These are phyloP conservation scores for Eimeria sp. DNA, from an alignment of 169 alveolate species.

Conservation along the genomic window DNA sequence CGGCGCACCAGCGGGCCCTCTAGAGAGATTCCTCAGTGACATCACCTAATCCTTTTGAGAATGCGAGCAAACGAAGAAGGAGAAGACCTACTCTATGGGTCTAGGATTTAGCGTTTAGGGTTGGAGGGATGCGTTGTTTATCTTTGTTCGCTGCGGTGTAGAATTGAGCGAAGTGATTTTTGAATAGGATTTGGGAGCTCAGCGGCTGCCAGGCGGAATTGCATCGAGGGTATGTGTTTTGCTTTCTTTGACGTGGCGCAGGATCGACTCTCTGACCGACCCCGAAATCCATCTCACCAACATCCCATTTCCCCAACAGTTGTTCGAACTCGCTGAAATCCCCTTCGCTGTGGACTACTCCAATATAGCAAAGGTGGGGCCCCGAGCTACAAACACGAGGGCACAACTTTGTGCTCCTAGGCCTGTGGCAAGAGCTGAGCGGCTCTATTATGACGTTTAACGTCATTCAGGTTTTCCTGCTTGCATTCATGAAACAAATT, in stretches of 20 bases:
- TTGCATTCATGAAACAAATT: neutral
- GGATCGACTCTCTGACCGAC: conserved; percentile 88
- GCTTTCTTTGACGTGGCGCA: neutral
- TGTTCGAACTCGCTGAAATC: conserved; percentile 89
- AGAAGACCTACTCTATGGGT: neutral
- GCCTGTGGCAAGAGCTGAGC: neutral
- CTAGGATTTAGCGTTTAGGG: neutral
- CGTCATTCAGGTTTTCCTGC: neutral
- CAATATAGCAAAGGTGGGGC: conserved; percentile 85
- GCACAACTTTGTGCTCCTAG: neutral
- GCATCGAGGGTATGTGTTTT: neutral
- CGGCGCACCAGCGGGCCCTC: neutral
- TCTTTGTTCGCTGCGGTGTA: neutral
- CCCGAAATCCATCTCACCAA: conserved; percentile 90
- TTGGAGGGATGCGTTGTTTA: neutral
- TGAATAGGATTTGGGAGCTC: neutral
- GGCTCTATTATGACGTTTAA: neutral
- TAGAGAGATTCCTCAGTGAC: neutral
- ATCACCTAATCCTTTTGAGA: neutral
- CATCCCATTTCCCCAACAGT: conserved; percentile 90
- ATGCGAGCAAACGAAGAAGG: neutral
- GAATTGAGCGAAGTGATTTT: neutral
- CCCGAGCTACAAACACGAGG: neutral
- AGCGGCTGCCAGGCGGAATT: neutral
- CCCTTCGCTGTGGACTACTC: conserved; percentile 91